phyloP scores from a whole-genome alignment of 2,329 filamentous ascomycete species.

The Ophiocordyceps australis region DNA sequence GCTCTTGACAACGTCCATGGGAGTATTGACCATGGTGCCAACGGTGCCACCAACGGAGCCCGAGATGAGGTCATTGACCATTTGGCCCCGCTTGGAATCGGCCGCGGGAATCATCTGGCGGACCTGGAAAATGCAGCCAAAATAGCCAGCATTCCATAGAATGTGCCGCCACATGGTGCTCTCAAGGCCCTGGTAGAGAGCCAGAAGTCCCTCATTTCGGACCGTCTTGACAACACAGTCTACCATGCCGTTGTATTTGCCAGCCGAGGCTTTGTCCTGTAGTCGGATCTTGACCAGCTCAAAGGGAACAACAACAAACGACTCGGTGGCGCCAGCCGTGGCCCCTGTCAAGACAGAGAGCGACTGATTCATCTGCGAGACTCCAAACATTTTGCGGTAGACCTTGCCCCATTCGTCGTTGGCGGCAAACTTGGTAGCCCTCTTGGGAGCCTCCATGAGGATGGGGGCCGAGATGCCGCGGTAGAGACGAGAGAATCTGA shows the following conservation, averaged over 20 bases:
- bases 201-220: slow-evolving; percentile 63
- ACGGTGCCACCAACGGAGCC: slow-evolving; percentile 74
- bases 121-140: slow-evolving; percentile 97
- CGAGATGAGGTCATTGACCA: slow-evolving; percentile 73
- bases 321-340: slow-evolving; percentile 84
- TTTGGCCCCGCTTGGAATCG: slow-evolving; percentile 64
- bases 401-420: slow-evolving; percentile 97
- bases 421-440: slow-evolving; percentile 95
- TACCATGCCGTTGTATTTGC: slow-evolving; percentile 69
- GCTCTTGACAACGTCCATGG: slow-evolving; percentile 94
- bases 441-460: slow-evolving; percentile 87
- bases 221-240: slow-evolving; percentile 73
- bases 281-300: slow-evolving; percentile 97
- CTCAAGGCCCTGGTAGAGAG: slow-evolving; percentile 93
- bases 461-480: slow-evolving; percentile 92
- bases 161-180: slow-evolving; percentile 91
- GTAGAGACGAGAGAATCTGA: slow-evolving; percentile 74
- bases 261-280: slow-evolving; percentile 84
- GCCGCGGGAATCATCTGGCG: slow-evolving; percentile 65
- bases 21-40: slow-evolving; percentile 86
- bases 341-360: slow-evolving; percentile 88
- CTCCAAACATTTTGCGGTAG: slow-evolving; percentile 75
- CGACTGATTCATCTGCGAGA: slow-evolving; percentile 75
- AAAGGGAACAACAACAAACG: slow-evolving; percentile 94
- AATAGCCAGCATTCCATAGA: slow-evolving; percentile 86